Evolutionary conservation across 768 basidiomycete genomes (phyloP).

Genomic region (Termitomyces sp.): DNA sequence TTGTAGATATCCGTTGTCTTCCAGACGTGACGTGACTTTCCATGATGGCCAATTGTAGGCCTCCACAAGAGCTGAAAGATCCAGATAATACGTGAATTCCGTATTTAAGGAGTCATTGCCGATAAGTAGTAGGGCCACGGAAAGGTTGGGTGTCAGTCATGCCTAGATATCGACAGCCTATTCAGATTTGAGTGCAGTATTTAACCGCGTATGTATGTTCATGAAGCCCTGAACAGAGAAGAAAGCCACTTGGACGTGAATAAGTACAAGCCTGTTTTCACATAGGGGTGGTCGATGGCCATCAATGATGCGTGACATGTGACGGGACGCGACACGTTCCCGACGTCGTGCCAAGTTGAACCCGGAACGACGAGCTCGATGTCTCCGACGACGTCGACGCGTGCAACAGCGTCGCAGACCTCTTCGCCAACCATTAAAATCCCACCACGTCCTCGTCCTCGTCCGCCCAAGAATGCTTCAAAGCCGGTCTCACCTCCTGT

Average conservation of each 20-base stretch:
- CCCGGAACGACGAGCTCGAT: not conserved
- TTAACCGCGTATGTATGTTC: too few relatives aligned
- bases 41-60: too few relatives aligned
- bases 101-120: too few relatives aligned
- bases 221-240: not conserved
- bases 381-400: conserved; percentile 10
- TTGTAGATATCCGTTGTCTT: too few relatives aligned
- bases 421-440: conserved; percentile 1
- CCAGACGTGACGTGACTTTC: too few relatives aligned
- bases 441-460: not conserved
- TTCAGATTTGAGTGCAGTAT: too few relatives aligned
- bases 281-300: not conserved
- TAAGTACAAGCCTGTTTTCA: too few relatives aligned
- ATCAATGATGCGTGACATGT: not conserved
- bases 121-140: too few relatives aligned
- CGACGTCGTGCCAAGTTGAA: not conserved
- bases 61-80: too few relatives aligned
- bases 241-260: not conserved
- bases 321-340: conserved; percentile 1
- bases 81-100: too few relatives aligned
- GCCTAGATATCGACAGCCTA: too few relatives aligned
- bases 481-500: not conserved
- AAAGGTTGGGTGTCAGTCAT: too few relatives aligned
- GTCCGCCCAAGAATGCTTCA: conserved; percentile 7
- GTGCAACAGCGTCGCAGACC: not conserved